A percentile compares a stretch with the other conserved stretches of the same genome.
These are phyloP conservation scores for Pleoardoris graminearum DNA, from an alignment of 2,329 filamentous ascomycete genomes.

Conservation along the genomic window DNA sequence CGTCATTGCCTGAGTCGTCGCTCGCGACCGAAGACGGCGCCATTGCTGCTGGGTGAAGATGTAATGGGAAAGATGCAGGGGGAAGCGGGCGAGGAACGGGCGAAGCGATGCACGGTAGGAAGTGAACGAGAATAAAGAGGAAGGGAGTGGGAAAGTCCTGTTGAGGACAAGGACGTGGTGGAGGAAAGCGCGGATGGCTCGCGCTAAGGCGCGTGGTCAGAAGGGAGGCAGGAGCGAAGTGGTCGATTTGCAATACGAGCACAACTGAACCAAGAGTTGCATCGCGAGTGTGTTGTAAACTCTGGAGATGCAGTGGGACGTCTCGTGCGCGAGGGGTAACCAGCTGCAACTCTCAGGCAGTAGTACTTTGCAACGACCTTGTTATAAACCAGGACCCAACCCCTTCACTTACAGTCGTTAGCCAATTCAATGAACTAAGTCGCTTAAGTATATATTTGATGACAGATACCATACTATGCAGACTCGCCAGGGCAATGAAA, in stretches of 20 bases:
- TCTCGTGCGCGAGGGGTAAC: too few species aligned
- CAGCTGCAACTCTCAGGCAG: too few species aligned
- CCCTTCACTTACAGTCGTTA: too few species aligned
- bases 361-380: background rate
- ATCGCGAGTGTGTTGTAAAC: too few species aligned
- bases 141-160: background rate
- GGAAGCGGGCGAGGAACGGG: conserved; percentile 1
- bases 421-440: background rate
- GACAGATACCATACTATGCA: conserved; percentile 23
- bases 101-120: conserved; percentile 1
- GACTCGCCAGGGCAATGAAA: conserved; percentile 19
- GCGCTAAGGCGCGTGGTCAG: background rate
- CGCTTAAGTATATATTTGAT: conserved; percentile 18
- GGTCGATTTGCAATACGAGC: background rate
- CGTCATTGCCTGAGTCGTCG: conserved; percentile 57
- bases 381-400: too few species aligned
- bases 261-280: background rate
- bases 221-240: background rate
- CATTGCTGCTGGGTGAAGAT: conserved; percentile 21
- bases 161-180: background rate
- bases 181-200: conserved; percentile 12
- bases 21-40: conserved; percentile 56
- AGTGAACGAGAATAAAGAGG: background rate
- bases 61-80: conserved; percentile 5
- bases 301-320: too few species aligned